phyloP scores from a whole-genome alignment of 1,139 yeast genomes.

The Diutina mesorugosa region DNA sequence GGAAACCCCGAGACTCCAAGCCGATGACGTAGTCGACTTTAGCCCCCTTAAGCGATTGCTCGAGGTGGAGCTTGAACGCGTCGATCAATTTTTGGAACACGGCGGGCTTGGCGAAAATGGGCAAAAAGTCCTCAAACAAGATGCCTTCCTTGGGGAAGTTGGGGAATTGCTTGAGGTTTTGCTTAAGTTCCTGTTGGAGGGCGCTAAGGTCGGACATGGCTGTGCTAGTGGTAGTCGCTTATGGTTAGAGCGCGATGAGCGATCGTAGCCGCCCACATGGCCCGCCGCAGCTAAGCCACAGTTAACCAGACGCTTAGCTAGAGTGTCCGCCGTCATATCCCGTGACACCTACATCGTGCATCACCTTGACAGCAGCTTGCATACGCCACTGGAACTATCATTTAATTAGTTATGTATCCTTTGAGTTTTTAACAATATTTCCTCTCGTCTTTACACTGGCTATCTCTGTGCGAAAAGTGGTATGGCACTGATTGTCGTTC shows the following conservation, averaged over 20 bases:
- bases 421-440: too few species aligned
- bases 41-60: conserved; percentile 31
- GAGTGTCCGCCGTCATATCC: too few species aligned
- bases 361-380: too few species aligned
- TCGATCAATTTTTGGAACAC: conserved; percentile 69
- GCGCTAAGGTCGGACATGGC: conserved; percentile 4
- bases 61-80: conserved; percentile 59
- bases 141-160: conserved; percentile 93
- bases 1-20: conserved; percentile 90
- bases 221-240: neutral
- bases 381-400: too few species aligned
- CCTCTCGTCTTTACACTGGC: too few species aligned
- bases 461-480: too few species aligned
- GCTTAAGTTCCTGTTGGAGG: conserved; percentile 44
- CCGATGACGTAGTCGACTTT: conserved; percentile 88
- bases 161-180: conserved; percentile 68
- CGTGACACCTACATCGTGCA: too few species aligned
- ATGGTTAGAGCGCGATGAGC: neutral
- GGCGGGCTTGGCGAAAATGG: conserved; percentile 75
- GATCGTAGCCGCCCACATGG: neutral
- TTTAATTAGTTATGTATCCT: too few species aligned
- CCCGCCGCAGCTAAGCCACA: neutral
- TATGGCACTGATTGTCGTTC: too few species aligned
- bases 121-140: conserved; percentile 88
- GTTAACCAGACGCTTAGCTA: too few species aligned